Evolutionary conservation across 805 yeast species (phyloP), one percentile per base, ranked within the genome.

Genomic region (Metschnikowia colocasiae): DNA sequence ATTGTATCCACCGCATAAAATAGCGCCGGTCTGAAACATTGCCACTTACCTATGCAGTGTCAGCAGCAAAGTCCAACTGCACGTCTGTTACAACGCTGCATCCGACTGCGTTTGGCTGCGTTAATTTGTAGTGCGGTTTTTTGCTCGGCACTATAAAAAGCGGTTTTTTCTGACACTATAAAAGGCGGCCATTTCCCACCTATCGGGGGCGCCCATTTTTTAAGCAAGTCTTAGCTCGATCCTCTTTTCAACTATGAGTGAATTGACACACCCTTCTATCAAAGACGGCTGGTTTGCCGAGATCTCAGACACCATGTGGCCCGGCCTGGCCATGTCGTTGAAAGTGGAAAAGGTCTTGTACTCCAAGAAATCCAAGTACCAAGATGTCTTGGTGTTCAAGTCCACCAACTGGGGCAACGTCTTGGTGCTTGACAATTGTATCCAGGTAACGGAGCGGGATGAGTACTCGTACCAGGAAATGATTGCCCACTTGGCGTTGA

Each of bases 391-490:
- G 49, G 94, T 94, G 45, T 94, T 92, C 75, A 87, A 91, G 72
- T 85, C 95, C 43, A 83, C 96, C 48, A 85, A 86, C 64, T 92
- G 91, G 70, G 99, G 99, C 61, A 92, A 91, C 61, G 99, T 92
- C 33, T 78, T 92, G 55, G 98, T 92, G 38, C 78, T 92, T 56
- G 99, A 92, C 67, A 92, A 94, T 55, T 96, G 87, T 48, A 91
- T 92, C 64, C 98, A 92, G 74, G 95, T 85, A 49, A 89, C 98
- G 43, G 98, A 92, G 73, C 83, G 98, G 64, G 99, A 92, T 62
- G 99, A 92, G 74, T 92, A 88, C 69, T 81, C 97, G 23, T 92
- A 91, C 77, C 99, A 94, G 75, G 99, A 92, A 74, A 94, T 92
- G 98, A 92, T 92, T 68, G 75, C 97, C 34, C 97, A 92, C 71